Evolutionary conservation across 2,329 filamentous ascomycete genomes (phyloP), one percentile per base, ranked within the genome.

Genomic region (Fusarium metavorans): DNA sequence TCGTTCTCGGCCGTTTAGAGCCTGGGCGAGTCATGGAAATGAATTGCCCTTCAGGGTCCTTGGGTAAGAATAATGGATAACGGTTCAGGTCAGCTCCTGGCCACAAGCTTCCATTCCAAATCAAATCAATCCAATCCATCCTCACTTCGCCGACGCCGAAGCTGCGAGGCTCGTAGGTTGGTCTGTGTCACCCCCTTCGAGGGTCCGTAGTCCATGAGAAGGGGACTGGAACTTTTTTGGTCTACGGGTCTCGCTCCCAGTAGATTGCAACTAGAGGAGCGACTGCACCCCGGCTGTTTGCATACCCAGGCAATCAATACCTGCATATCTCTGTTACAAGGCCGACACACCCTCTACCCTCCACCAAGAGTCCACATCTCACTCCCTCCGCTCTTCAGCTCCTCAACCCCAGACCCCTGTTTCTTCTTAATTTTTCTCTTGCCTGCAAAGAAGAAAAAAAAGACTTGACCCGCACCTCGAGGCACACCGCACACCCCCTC

Each of bases 81-180:
- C 45, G 54, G 35, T 60, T 56, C 37, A 64, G 48, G 61, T 37
- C 63, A 57, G 41, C 16, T 16, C 58, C 62, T 57, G 62, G 30
- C 14, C 64, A 39, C 34, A 34, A 30, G n/a, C 61, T 50, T 45
- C 27, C 34, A 62, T 52, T 52, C 48, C 48, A 52, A 52, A 50
- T 48, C 43, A 67, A 66, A 58, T 62, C 62, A 43, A 43, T 20
- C 11, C 11, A 43, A 23, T 43, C 41, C 41, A 70, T 72, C 72
- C 74, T 75, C 67, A 69, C 61, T 73, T 77, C 76, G 76, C 76
- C 68, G 68, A 68, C 72, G 76, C 74, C 76, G 76, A 77, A 74
- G 68, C 45, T 67, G 67, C 68, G 61, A 77, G 74, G 76, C 72
- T 77, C 74, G 74, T 68, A 74, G 45, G 67, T 35, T 78, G 76